Conservation (phyloP, 805 yeast genomes). For the Suhomyces tanzawaensis region DNA sequence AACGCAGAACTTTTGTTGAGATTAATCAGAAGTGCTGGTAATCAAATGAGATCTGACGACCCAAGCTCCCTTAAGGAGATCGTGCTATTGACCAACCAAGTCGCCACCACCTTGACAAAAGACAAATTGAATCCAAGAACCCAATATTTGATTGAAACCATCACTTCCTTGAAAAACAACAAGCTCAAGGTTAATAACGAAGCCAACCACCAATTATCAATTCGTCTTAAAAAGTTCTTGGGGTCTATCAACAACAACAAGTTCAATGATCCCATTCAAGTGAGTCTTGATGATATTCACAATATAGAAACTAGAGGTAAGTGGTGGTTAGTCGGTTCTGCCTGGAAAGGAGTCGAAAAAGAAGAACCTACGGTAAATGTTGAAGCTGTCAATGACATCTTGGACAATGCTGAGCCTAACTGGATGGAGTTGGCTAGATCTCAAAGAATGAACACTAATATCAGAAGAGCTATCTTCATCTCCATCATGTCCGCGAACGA, state of each 20-base stretch:
- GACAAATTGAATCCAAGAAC: slow-evolving; percentile 57
- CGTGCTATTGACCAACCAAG: slow-evolving; percentile 53
- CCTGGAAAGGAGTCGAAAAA: slow-evolving; percentile 71
- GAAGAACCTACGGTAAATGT: slow-evolving; percentile 32
- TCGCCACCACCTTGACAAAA: slow-evolving; percentile 37
- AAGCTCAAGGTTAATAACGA: slow-evolving; percentile 60
- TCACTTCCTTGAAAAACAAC: slow-evolving; percentile 83
- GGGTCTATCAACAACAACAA: slow-evolving; percentile 49
- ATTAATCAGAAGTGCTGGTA: slow-evolving; percentile 73
- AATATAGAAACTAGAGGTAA: slow-evolving; percentile 80
- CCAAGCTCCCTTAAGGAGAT: slow-evolving; percentile 83
- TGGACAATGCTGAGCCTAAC: slow-evolving; percentile 74
- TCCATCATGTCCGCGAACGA: slow-evolving; percentile 96
- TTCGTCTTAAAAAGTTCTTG: slow-evolving; percentile 61
- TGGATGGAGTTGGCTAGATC: slow-evolving; percentile 84
- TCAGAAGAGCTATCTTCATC: slow-evolving; percentile 89
- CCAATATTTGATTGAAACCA: slow-evolving; percentile 79
- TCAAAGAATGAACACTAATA: slow-evolving; percentile 93
- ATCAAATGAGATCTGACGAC: slow-evolving; percentile 85
- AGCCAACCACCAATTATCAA: slow-evolving; percentile 48
- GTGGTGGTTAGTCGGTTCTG: slow-evolving; percentile 99
- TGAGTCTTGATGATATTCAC: slow-evolving; percentile 76
- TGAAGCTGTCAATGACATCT: slow-evolving; percentile 53
- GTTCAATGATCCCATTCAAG: slow-evolving; percentile 75
- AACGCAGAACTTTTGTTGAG: slow-evolving; percentile 77